These are phyloP conservation scores for Oryza brachyantha DNA, from an alignment of 176 grass and related monocot species.

Conservation along the genomic window DNA sequence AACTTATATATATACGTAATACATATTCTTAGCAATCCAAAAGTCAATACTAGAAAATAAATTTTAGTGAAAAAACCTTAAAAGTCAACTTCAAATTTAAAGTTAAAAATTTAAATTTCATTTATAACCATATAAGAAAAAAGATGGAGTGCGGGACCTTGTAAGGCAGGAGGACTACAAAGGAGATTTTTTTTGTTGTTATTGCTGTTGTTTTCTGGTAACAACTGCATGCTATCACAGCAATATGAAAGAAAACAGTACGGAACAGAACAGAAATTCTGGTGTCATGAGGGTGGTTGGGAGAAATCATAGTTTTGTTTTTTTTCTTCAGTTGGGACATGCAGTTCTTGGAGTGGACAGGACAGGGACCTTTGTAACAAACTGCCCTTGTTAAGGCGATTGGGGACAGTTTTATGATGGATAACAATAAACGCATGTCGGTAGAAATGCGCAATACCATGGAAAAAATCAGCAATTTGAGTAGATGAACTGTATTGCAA, in stretches of 20 bases:
- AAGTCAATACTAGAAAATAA: too few relatives aligned
- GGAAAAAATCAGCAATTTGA: too few relatives aligned
- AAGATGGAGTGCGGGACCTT: too few relatives aligned
- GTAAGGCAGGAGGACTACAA: not conserved
- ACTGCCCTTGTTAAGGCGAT: not conserved
- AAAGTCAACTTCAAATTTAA: too few relatives aligned
- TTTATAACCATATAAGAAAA: too few relatives aligned
- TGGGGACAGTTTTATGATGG: not conserved
- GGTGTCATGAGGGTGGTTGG: constrained; percentile 20
- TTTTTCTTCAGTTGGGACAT: constrained; percentile 4
- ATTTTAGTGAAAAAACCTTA: too few relatives aligned
- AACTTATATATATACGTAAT: too few relatives aligned
- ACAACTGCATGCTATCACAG: not conserved
- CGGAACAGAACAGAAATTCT: not conserved
- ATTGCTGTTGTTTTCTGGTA: too few relatives aligned
- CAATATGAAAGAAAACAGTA: not conserved
- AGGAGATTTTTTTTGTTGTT: not conserved
- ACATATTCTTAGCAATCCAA: too few relatives aligned
- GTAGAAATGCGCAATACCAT: not conserved
- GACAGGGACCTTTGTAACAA: constrained; percentile 9
- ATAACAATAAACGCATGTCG: not conserved
- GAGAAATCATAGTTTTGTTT: constrained; percentile 14
- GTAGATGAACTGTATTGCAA: too few relatives aligned
- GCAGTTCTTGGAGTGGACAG: constrained; percentile 15
- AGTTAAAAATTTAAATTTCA: too few relatives aligned